Conservation (phyloP, 2,329 filamentous ascomycete genomes). For the Aspergillus sp. region DNA sequence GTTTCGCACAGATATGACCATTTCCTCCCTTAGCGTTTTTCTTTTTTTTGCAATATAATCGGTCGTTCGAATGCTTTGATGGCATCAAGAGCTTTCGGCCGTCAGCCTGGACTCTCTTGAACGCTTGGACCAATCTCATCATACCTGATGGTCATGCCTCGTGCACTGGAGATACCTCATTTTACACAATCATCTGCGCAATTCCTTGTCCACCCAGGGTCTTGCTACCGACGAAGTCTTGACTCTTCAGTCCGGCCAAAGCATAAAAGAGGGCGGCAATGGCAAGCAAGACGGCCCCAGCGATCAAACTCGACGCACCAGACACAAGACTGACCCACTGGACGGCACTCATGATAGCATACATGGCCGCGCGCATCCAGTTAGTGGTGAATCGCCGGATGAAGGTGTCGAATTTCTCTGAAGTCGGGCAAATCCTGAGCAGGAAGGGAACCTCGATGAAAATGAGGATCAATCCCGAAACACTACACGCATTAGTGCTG, state of each 20-base stretch:
- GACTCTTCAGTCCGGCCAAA: conserved; percentile 44
- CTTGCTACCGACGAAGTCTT: conserved; percentile 68
- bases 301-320: conserved; percentile 71
- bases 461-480: conserved; percentile 70
- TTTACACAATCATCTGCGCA: conserved; percentile 95
- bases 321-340: conserved; percentile 79
- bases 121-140: not conserved
- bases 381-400: conserved; percentile 94
- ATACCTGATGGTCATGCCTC: not conserved
- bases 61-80: not conserved
- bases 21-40: not conserved
- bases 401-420: conserved; percentile 78
- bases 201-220: conserved; percentile 90
- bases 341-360: conserved; percentile 73
- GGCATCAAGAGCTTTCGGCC: not conserved
- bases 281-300: conserved; percentile 76
- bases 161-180: not conserved
- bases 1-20: conserved; percentile 13
- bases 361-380: conserved; percentile 91
- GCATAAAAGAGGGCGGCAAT: conserved; percentile 77
- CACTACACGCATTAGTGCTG: conserved; percentile 55
- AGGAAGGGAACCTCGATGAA: conserved; percentile 92
- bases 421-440: conserved; percentile 96
- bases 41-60: not conserved
- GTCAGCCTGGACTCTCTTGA: too few relatives aligned